Evolutionary conservation across 1,284 basidiomycete species (phyloP), one percentile per base, ranked within the genome.

Genomic region (Schizophyllum commune): DNA sequence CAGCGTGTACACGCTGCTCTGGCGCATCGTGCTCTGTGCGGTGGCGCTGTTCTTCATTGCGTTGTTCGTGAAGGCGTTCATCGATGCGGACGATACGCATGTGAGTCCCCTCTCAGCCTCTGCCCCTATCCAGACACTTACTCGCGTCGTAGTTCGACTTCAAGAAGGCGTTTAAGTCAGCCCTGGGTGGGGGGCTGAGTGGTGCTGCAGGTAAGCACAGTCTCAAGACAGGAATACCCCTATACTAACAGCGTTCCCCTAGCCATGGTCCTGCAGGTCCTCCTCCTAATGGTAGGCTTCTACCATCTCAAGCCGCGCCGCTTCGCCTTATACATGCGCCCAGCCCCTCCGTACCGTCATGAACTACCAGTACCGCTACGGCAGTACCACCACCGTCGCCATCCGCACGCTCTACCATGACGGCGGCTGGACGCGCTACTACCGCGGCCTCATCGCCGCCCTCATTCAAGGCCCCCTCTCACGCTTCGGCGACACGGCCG

Each of bases 301-400:
- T 52, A 66, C 65, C 15, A 60, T 69, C 53, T 57, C 39, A 52
- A 54, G 52, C 53, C 19, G 21, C 52, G 32, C 20, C 47, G 47
- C 34, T 54, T 52, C 57, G 34, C 63, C 52, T 13, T 32, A 22
- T 52, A 19, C 11, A n/a, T 20, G 8, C 57, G 55, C 19, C 20
- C 56, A 80, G 86, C 90, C 90, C 1, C 72, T 92, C 1, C 83
- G 92, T 22, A 96, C 93, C 1, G 81, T 94, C 61, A 95, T 96
- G 93, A 96, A 96, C 77, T 94, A 92, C 71, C 92, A 92, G 74
- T 92, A 91, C 69, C 84, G 89, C 57, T 94, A 86, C 69, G 94
- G 94, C 7, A 88, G 88, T 0, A 81, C 84, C 0, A 83, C 84
- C n/a, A 84, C 83, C 2, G 73, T 82, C 58, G 88, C 90, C 6